These are phyloP conservation scores for Porcisia hertigi DNA, from an alignment of 208 protist species.

Conservation along the genomic window DNA sequence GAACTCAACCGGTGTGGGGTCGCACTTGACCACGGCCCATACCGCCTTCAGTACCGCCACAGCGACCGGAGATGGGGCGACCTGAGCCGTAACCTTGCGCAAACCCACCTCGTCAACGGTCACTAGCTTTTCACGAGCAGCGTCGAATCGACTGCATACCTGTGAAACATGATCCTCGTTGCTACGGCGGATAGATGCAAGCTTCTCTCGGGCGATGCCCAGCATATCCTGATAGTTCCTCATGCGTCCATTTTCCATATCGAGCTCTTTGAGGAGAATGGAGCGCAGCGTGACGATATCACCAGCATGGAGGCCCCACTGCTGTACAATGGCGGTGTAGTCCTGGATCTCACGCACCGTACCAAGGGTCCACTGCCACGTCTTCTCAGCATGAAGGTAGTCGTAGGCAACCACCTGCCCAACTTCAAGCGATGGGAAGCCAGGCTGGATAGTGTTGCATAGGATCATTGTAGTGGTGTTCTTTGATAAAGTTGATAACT, in stretches of 20 bases:
- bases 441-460: conserved; percentile 23
- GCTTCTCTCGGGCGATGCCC: conserved; percentile 39
- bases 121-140: conserved; percentile 31
- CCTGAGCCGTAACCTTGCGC: conserved; percentile 54
- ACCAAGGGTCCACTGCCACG: conserved; percentile 72
- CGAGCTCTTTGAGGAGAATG: conserved; percentile 57
- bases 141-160: conserved; percentile 41
- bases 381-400: conserved; percentile 47
- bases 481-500: not conserved
- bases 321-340: conserved; percentile 45
- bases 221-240: conserved; percentile 59
- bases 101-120: conserved; percentile 53
- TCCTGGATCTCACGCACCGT: conserved; percentile 45
- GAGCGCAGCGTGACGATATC: conserved; percentile 42
- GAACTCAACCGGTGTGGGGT: conserved; percentile 61
- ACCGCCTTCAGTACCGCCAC: conserved; percentile 63
- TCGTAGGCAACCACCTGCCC: conserved; percentile 69
- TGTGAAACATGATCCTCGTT: conserved; percentile 66
- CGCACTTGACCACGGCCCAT: conserved; percentile 50
- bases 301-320: conserved; percentile 60
- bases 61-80: conserved; percentile 50
- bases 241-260: conserved; percentile 46
- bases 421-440: conserved; percentile 27
- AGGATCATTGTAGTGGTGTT: conserved; percentile 24
- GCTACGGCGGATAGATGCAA: conserved; percentile 60